These are phyloP conservation scores for Penicillium sp. DNA, from an alignment of 2,329 filamentous ascomycete species.

Conservation along the genomic window DNA sequence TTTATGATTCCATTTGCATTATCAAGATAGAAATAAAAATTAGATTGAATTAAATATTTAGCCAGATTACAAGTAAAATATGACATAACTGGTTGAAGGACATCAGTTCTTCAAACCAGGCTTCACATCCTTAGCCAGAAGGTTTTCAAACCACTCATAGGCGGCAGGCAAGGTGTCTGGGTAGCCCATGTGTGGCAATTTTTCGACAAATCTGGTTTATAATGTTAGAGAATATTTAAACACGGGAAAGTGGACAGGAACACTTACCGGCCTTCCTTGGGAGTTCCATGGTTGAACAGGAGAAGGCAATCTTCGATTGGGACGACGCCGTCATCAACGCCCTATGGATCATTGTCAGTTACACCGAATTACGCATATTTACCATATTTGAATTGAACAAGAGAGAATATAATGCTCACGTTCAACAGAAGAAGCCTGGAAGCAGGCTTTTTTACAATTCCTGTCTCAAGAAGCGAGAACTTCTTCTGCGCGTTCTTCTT, in stretches of 20 bases:
- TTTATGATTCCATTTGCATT: too few relatives aligned
- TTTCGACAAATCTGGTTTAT: slow-evolving; percentile 49
- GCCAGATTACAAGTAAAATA: background rate
- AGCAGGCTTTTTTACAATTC: slow-evolving; percentile 54
- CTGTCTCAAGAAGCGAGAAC: slow-evolving; percentile 60
- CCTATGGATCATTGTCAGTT: slow-evolving; percentile 35
- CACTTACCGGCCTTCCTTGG: slow-evolving; percentile 58
- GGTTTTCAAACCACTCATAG: slow-evolving; percentile 36
- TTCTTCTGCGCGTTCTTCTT: slow-evolving; percentile 53
- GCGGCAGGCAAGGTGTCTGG: slow-evolving; percentile 43
- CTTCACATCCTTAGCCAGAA: slow-evolving; percentile 10
- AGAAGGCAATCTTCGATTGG: slow-evolving; percentile 66
- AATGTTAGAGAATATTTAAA: background rate
- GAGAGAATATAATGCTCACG: slow-evolving; percentile 34
- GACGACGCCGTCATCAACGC: slow-evolving; percentile 61
- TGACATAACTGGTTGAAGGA: background rate
- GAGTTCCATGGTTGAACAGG: slow-evolving; percentile 60
- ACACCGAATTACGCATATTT: background rate
- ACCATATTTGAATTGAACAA: background rate
- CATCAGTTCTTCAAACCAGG: slow-evolving; percentile 8
- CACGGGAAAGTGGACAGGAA: background rate
- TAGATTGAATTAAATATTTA: too few relatives aligned
- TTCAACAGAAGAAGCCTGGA: slow-evolving; percentile 60
- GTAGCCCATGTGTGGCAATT: slow-evolving; percentile 65
- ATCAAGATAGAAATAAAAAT: background rate